A percentile compares a stretch with the other conserved stretches of the same genome.
Evolutionary conservation across 1,284 basidiomycete species (phyloP).

Genomic region (Rhizoctonia solani): DNA sequence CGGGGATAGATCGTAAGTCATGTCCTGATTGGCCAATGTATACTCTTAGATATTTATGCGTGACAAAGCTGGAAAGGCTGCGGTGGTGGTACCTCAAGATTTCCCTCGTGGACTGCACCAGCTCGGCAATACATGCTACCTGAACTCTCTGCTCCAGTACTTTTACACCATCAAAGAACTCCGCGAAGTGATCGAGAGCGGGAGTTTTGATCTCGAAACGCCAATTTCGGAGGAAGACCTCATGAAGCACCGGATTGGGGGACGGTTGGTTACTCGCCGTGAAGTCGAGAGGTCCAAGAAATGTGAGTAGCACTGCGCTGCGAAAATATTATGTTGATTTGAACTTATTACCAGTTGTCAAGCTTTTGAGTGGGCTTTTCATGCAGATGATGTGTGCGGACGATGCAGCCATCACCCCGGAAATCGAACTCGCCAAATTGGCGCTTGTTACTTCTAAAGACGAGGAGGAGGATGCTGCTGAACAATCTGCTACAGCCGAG

Average conservation of each 20-base stretch:
- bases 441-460: conserved; percentile 88
- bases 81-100: conserved; percentile 57
- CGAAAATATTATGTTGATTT: background rate
- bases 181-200: conserved; percentile 69
- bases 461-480: conserved; percentile 73
- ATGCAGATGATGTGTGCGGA: conserved; percentile 72
- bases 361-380: conserved; percentile 78
- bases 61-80: conserved; percentile 61
- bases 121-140: conserved; percentile 91
- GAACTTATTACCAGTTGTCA: conserved; percentile 61
- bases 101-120: conserved; percentile 88
- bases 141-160: conserved; percentile 90
- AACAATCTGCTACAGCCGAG: background rate
- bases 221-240: conserved; percentile 72
- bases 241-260: conserved; percentile 82
- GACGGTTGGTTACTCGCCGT: conserved; percentile 74
- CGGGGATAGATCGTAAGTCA: conserved; percentile 71
- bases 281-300: conserved; percentile 83
- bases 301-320: conserved; percentile 58
- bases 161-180: conserved; percentile 94
- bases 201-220: conserved; percentile 53
- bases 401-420: conserved; percentile 74
- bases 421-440: conserved; percentile 87
- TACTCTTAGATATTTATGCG: background rate
- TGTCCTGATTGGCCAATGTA: background rate